Conservation (phyloP, 495 filamentous ascomycete genomes). For the Chaetomidium leptoderma region DNA sequence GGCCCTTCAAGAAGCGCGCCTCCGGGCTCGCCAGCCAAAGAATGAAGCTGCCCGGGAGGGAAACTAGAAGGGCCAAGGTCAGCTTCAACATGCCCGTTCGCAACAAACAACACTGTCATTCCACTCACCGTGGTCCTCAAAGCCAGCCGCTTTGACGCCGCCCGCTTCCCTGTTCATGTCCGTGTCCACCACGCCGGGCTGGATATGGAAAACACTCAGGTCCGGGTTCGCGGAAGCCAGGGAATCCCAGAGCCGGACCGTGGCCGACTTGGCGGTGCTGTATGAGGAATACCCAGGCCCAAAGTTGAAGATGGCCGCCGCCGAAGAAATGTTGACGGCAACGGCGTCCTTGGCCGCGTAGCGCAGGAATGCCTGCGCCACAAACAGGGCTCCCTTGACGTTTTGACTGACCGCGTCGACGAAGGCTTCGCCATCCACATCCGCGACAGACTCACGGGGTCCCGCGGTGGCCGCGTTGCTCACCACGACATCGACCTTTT, state of each 20-base stretch:
- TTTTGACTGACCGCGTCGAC: constrained; percentile 34
- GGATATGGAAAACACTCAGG: constrained; percentile 8
- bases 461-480: constrained; percentile 2
- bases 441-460: constrained; percentile 7
- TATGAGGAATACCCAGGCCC: background rate
- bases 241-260: background rate
- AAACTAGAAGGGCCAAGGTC: constrained; percentile 23
- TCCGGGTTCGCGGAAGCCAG: background rate
- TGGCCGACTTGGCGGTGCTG: constrained; percentile 3
- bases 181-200: constrained; percentile 9
- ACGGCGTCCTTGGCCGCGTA: constrained; percentile 5
- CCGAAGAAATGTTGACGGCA: constrained; percentile 4
- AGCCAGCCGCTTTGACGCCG: background rate
- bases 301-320: background rate
- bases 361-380: constrained; percentile 32
- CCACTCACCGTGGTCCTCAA: constrained; percentile 2
- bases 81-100: background rate
- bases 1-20: constrained; percentile 46
- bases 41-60: constrained; percentile 41
- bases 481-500: constrained; percentile 18
- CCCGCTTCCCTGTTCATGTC: constrained; percentile 1
- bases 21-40: constrained; percentile 48
- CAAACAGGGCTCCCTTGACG: constrained; percentile 37
- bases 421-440: constrained; percentile 24
- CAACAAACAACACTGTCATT: no score